Base-by-base conservation (phyloP, 2,329 filamentous ascomycete genomes). In the Ambrosiella beaveri region DNA sequence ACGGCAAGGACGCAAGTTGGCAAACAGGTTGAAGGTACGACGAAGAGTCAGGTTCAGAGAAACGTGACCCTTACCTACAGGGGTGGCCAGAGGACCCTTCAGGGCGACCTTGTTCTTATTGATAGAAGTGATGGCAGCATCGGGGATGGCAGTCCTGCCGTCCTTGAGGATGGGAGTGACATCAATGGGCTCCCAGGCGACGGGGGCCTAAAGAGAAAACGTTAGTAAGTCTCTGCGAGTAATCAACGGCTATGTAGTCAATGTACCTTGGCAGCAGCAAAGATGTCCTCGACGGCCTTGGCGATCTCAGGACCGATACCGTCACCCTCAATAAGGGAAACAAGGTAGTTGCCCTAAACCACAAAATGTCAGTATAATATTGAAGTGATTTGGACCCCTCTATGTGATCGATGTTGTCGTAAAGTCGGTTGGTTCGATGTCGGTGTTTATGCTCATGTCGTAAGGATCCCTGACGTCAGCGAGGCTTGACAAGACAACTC, bases 21-120 rank as follows among this genome's bases (percentile, higher is more conserved):
- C 94, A 74, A 98, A 98, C 68, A 98, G 89, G 80, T 98, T 98
- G 79, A 98, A 98, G 63, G 94, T 98, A 70, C 93, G 86, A 71
- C 93, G 91, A 68, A 98, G 89, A 61, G 93, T 98, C 64, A 98
- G 79, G 81, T 98, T 98, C 66, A 98, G 87, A 60, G 93, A 97
- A 71, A 98, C 91, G 76, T 98, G 93, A 68, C 93, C 93, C 80
- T 97, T 98, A 73, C 94, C 93, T 68, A 98, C 82, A 63, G 93
- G 93, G 2, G 93, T 98, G 66, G 94, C 94, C 64, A 98, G 84
- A 66, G 94, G 94, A 64, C 94, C 93, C 81, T 98, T 98, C 64
- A 98, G 84, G 63, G 94, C 93, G 67, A 98, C 88, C 77, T 90
- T 94, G 79, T 97, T 98, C 75, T 81, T 86, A 73, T 85, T 81